Evolutionary conservation across 352 stramenopile species (phyloP).

Genomic region (Globisporangium barbulae): DNA sequence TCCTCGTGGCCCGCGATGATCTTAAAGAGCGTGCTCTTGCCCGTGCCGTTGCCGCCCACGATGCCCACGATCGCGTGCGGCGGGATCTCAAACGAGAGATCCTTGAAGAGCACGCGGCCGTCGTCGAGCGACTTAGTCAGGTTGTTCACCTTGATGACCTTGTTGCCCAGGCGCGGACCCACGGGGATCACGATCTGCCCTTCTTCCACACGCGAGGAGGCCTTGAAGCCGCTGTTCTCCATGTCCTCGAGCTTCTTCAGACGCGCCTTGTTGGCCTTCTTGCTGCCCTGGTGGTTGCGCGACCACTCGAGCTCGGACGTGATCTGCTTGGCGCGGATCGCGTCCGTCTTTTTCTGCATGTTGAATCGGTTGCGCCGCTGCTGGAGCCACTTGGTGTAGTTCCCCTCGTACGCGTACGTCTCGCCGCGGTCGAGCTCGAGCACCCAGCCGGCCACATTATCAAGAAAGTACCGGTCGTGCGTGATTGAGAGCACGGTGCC

Average conservation of each 20-base stretch:
- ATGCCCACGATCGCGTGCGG: conserved; percentile 96
- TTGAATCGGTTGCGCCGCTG: conserved; percentile 93
- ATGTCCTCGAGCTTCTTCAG: conserved; percentile 92
- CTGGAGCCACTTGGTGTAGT: conserved; percentile 97
- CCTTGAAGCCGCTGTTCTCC: conserved; percentile 56
- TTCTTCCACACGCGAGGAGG: conserved; percentile 69
- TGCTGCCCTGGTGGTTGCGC: conserved; percentile 72
- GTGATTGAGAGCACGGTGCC: conserved; percentile 98
- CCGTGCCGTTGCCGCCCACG: conserved; percentile 97
- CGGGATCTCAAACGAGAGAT: conserved; percentile 93
- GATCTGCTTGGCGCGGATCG: conserved; percentile 90
- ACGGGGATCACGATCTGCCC: conserved; percentile 90
- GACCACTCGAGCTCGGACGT: conserved; percentile 94
- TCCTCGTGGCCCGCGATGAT: conserved; percentile 92
- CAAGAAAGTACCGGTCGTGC: conserved; percentile 98
- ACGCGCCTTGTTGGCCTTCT: conserved; percentile 91
- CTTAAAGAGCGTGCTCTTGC: conserved; percentile 97
- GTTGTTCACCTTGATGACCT: conserved; percentile 86
- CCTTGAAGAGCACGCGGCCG: conserved; percentile 88
- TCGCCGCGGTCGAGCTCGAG: conserved; percentile 96
- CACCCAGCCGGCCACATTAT: conserved; percentile 98
- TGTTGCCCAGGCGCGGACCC: conserved; percentile 91
- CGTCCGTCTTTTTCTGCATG: conserved; percentile 93
- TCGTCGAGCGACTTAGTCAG: conserved; percentile 73
- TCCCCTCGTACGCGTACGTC: conserved; percentile 97